Evolutionary conservation across 257 asterid species (phyloP).

Genomic region (Lavandula angustifolia): DNA sequence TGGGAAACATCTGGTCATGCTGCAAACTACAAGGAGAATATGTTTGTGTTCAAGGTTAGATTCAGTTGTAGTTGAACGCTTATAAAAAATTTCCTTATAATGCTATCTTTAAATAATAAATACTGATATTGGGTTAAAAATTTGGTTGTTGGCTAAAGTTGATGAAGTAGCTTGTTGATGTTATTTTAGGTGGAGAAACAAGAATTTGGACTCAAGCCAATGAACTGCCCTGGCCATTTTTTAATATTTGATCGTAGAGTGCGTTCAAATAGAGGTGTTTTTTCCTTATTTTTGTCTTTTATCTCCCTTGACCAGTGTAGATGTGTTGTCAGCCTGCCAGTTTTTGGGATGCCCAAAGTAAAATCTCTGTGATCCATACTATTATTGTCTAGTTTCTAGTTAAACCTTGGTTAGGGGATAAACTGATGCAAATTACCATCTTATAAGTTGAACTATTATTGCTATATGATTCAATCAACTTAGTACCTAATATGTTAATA

Average conservation of each 20-base stretch:
- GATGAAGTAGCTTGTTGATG: slow-evolving; percentile 27
- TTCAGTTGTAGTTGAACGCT: slow-evolving; percentile 1
- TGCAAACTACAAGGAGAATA: slow-evolving; percentile 96
- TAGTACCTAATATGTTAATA: background rate
- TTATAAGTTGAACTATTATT: slow-evolving; percentile 5
- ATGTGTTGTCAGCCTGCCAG: slow-evolving; percentile 19
- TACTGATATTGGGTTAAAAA: slow-evolving; percentile 10
- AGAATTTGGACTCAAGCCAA: slow-evolving; percentile 97
- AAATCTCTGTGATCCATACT: background rate
- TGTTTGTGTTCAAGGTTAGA: slow-evolving; percentile 90
- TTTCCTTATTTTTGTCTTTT: slow-evolving; percentile 16
- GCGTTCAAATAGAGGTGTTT: slow-evolving; percentile 90
- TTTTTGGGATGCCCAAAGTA: background rate
- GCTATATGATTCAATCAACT: slow-evolving; percentile 1
- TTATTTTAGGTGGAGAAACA: slow-evolving; percentile 83
- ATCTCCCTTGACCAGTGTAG: slow-evolving; percentile 13
- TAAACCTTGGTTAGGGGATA: slow-evolving; percentile 7
- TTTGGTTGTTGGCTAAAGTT: slow-evolving; percentile 24
- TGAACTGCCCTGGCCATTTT: slow-evolving; percentile 99
- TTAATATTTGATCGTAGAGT: slow-evolving; percentile 92
- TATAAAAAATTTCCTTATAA: background rate
- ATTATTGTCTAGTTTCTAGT: background rate
- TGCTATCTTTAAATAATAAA: background rate
- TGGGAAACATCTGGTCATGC: slow-evolving; percentile 99
- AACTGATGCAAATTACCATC: slow-evolving; percentile 2